Evolutionary conservation across 352 stramenopile genomes (phyloP), one percentile per base, ranked within the genome.

Genomic region (Pythium utonaiense): DNA sequence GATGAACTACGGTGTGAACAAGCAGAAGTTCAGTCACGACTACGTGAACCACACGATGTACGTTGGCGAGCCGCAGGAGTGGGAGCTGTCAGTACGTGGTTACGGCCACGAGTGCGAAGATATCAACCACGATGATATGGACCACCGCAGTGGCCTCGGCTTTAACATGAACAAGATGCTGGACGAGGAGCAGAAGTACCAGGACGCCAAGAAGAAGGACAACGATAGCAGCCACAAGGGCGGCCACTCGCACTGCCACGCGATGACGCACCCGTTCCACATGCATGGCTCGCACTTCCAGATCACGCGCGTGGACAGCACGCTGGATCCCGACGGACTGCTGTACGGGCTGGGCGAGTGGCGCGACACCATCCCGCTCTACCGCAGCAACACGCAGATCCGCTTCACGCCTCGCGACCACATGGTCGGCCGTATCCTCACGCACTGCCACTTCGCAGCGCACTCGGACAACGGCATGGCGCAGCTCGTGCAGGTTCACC

Each of bases 261-360:
- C 77, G 19, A 89, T 91, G 81, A 89, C 74, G 27, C 80, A 91
- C 44, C 80, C 80, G 44, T 93, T 91, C 69, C 83, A 93, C 62
- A 84, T 93, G 52, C 83, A 93, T 72, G 70, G 70, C 34, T 83
- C 77, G 38, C 83, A 91, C 61, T 90, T 93, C 48, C 80, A 89
- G 62, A 66, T 91, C 36, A 77, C 77, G 19, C 65, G 54, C 30
- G 71, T 80, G 48, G 73, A 77, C 25, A 64, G 63, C 6, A 64
- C 45, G 30, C 65, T 75, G 1, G 80, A 89, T 48, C 76, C 79
- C 3, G 71, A 88, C 50, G 71, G 73, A 6, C 31, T 88, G 40
- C 64, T 90, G 36, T 91, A 86, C 52, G 44, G 63, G 6, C 54
- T 86, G 4, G 80, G 80, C 41, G 83, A 90, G 68, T 92, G 83